A percentile compares a stretch with the other conserved stretches of the same genome.
phyloP scores from a whole-genome alignment of 2,329 filamentous ascomycete species.

The Coleophoma eucalyptorum region DNA sequence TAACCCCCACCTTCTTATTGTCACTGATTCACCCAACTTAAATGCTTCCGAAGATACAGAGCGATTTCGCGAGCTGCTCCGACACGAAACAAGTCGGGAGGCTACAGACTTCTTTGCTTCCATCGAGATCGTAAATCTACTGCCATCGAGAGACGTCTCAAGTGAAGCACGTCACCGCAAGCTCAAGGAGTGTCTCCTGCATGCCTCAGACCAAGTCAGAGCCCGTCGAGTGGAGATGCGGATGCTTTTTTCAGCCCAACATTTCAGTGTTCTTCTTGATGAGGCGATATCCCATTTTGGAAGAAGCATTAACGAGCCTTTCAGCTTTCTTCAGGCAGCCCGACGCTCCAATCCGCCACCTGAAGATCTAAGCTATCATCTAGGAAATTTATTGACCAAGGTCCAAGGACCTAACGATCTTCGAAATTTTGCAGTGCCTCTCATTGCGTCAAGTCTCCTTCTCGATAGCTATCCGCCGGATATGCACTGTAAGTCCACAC shows the following conservation, averaged over 20 bases:
- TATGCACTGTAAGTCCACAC: slow-evolving; percentile 12
- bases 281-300: slow-evolving; percentile 10
- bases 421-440: slow-evolving; percentile 19
- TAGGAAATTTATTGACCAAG: slow-evolving; percentile 17
- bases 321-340: slow-evolving; percentile 19
- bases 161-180: slow-evolving; percentile 10
- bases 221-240: slow-evolving; percentile 8
- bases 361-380: slow-evolving; percentile 15
- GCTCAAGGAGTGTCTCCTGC: slow-evolving; percentile 19
- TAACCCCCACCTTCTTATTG: slow-evolving; percentile 19
- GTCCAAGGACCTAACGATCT: slow-evolving; percentile 13
- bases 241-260: slow-evolving; percentile 17
- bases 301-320: slow-evolving; percentile 14
- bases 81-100: slow-evolving; percentile 19
- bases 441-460: slow-evolving; percentile 20
- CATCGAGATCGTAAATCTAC: slow-evolving; percentile 20
- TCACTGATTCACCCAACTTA: slow-evolving; percentile 15
- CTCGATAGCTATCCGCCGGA: slow-evolving; percentile 21
- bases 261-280: slow-evolving; percentile 20
- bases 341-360: slow-evolving; percentile 16
- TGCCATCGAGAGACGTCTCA: slow-evolving; percentile 8
- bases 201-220: slow-evolving; percentile 14
- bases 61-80: slow-evolving; percentile 20
- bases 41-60: slow-evolving; percentile 15
- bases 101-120: slow-evolving; percentile 13